phyloP scores from a whole-genome alignment of 371 early-diverging fungal genomes.

The Mucor lusitanicus region DNA sequence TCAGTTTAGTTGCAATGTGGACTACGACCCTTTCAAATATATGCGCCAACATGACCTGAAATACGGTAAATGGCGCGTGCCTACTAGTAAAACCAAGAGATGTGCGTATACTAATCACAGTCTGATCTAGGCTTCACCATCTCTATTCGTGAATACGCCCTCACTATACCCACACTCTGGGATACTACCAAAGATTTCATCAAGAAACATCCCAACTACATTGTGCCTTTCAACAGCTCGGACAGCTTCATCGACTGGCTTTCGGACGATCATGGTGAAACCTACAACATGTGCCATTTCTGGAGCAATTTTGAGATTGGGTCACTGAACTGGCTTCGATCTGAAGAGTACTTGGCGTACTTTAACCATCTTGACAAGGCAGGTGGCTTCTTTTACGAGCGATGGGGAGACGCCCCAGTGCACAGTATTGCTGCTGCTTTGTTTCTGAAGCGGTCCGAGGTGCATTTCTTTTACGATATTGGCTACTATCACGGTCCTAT shows the following conservation, averaged over 20 bases:
- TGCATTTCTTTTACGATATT: constrained; percentile 91
- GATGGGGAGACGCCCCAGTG: constrained; percentile 96
- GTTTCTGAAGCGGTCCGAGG: constrained; percentile 63
- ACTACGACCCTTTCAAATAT: constrained; percentile 87
- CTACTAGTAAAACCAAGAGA: constrained; percentile 9
- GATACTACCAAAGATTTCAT: constrained; percentile 63
- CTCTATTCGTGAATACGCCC: constrained; percentile 73
- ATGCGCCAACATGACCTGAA: constrained; percentile 75
- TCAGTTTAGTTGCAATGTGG: constrained; percentile 84
- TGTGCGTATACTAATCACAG: background rate
- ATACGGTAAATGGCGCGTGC: constrained; percentile 61
- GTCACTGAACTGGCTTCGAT: constrained; percentile 75
- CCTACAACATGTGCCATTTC: constrained; percentile 77
- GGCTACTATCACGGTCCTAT: constrained; percentile 75
- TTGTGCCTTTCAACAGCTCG: constrained; percentile 26
- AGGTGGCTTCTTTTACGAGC: constrained; percentile 74
- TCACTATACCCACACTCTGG: constrained; percentile 89
- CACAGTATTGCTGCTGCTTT: constrained; percentile 84
- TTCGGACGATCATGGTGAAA: constrained; percentile 31
- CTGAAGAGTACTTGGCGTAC: constrained; percentile 65
- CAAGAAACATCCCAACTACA: constrained; percentile 30
- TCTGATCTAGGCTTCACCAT: constrained; percentile 66
- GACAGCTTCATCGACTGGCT: constrained; percentile 48
- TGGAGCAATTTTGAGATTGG: constrained; percentile 93
- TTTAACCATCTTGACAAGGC: constrained; percentile 65